phyloP scores from a whole-genome alignment of 495 filamentous ascomycete genomes.

The Entonaema liquescens region DNA sequence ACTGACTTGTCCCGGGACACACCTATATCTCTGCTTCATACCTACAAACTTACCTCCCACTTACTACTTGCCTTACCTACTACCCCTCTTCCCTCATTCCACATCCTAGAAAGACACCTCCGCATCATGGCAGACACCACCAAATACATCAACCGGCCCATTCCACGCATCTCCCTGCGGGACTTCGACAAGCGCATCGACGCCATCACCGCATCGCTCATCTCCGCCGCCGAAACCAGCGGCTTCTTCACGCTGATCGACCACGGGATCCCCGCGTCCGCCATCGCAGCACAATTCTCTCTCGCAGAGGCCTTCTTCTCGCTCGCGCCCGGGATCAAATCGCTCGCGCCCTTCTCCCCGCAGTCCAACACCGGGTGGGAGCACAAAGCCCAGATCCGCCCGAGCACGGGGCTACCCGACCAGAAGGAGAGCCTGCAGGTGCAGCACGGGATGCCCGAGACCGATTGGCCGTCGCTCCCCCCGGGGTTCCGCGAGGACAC shows the following conservation, averaged over 20 bases:
- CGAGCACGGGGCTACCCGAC: constrained; percentile 67
- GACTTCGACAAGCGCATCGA: constrained; percentile 64
- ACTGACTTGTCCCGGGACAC: too few species aligned
- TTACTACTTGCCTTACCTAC: background rate
- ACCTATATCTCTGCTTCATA: background rate
- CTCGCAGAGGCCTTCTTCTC: constrained; percentile 64
- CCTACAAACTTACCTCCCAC: background rate
- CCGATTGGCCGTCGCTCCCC: constrained; percentile 60
- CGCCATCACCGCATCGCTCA: constrained; percentile 62
- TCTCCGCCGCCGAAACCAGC: constrained; percentile 66
- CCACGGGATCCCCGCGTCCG: constrained; percentile 59
- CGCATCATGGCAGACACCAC: constrained; percentile 47
- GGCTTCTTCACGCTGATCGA: constrained; percentile 70
- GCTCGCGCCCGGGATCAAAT: constrained; percentile 61
- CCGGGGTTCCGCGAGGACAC: constrained; percentile 57
- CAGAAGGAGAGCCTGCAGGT: constrained; percentile 71
- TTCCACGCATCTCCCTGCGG: constrained; percentile 67
- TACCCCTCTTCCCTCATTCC: background rate
- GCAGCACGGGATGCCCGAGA: constrained; percentile 51
- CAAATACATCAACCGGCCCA: constrained; percentile 56
- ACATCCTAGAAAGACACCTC: background rate
- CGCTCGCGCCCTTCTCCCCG: constrained; percentile 59
- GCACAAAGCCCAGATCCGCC: constrained; percentile 66
- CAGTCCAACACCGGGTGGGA: constrained; percentile 72
- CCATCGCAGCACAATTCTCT: constrained; percentile 64